Percentiles rank a stretch among this genome's conserved stretches.
These are phyloP conservation scores for Neopestalotiopsis clavispora DNA, from an alignment of 2,329 filamentous ascomycete species.

Conservation along the genomic window DNA sequence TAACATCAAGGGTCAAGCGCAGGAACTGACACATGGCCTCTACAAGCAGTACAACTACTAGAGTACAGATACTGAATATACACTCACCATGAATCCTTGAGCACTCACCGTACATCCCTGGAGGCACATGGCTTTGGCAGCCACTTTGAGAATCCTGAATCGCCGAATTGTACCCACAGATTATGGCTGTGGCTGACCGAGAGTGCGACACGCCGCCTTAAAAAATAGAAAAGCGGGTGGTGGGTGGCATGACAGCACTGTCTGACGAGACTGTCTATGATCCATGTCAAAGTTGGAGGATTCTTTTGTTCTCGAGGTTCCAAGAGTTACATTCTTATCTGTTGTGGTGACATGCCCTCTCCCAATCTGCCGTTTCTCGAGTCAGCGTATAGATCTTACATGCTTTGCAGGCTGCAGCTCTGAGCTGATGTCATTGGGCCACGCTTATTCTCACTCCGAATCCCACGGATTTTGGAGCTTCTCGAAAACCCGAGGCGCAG, in stretches of 20 bases:
- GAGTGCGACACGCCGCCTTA: neutral
- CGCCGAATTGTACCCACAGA: neutral
- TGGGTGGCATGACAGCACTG: neutral
- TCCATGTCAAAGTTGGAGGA: neutral
- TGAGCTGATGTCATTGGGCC: neutral
- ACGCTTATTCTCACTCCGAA: neutral
- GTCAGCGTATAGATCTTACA: neutral
- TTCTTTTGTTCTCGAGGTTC: neutral
- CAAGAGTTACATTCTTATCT: neutral
- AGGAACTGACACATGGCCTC: neutral
- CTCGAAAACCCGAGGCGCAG: too few species aligned
- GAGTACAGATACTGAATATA: neutral
- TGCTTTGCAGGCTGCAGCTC: neutral
- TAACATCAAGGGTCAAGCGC: neutral
- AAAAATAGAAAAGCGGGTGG: neutral
- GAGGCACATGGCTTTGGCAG: neutral
- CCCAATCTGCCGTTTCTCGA: neutral
- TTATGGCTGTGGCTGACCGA: neutral
- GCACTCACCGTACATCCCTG: neutral
- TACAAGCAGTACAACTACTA: slow-evolving; percentile 13
- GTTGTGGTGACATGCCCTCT: neutral
- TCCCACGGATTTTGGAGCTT: neutral
- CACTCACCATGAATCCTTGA: neutral
- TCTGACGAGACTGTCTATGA: neutral
- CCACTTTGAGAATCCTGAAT: neutral